Percentiles rank a stretch among this genome's conserved stretches.
These are phyloP conservation scores for Auriscalpium vulgare DNA, from an alignment of 768 basidiomycete species.

Conservation along the genomic window DNA sequence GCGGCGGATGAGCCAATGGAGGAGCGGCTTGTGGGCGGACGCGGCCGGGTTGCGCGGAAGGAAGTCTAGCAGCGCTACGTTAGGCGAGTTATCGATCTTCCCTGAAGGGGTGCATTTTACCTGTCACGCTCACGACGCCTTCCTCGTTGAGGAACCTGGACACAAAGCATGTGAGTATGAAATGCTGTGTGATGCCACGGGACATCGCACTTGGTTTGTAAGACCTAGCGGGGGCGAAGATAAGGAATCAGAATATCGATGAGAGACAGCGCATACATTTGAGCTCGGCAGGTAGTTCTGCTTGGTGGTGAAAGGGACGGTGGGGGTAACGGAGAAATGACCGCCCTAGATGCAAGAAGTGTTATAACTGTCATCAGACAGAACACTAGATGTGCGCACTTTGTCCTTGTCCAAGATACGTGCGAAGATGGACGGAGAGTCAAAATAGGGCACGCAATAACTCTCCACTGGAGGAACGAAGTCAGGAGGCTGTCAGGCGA, in stretches of 20 bases:
- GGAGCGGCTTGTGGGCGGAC: constrained; percentile 46
- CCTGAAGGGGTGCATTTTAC: constrained; percentile 23
- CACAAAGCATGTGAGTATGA: background rate
- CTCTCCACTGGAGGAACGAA: constrained; percentile 57
- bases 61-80: constrained; percentile 44
- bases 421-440: constrained; percentile 88
- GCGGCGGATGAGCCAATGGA: constrained; percentile 80
- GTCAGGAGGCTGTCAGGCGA: background rate
- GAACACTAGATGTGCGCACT: constrained; percentile 19
- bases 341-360: constrained; percentile 48
- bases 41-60: constrained; percentile 55
- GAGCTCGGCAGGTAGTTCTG: constrained; percentile 80
- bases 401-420: constrained; percentile 84
- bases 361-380: background rate
- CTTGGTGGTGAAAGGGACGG: constrained; percentile 60
- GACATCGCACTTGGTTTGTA: constrained; percentile 66
- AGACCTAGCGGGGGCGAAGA: constrained; percentile 39
- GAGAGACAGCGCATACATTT: constrained; percentile 39
- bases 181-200: background rate
- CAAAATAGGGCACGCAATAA: constrained; percentile 90
- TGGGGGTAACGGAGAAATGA: constrained; percentile 84
- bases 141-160: constrained; percentile 72
- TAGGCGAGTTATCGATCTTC: background rate
- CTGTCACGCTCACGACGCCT: constrained; percentile 83
- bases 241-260: constrained; percentile 12